phyloP scores from a whole-genome alignment of 768 basidiomycete species.

The Tricholomella constricta region DNA sequence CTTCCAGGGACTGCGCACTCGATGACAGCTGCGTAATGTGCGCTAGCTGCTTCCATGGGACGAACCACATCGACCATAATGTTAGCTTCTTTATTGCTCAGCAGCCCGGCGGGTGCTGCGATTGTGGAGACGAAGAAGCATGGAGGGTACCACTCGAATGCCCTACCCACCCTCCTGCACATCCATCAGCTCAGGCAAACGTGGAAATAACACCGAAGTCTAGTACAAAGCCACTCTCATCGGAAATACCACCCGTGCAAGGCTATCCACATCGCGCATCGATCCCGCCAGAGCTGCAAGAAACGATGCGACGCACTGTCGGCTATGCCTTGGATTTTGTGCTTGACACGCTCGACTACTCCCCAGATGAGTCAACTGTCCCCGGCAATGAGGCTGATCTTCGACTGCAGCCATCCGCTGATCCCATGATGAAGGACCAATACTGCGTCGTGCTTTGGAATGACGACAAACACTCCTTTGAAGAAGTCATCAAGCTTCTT shows the following conservation, averaged over 20 bases:
- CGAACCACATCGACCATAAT: conserved; percentile 86
- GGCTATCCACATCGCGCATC: conserved; percentile 58
- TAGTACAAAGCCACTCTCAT: conserved; percentile 40
- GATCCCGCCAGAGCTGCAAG: conserved; percentile 66
- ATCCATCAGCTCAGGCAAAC: conserved; percentile 17
- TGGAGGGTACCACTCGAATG: conserved; percentile 75
- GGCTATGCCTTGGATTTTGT: conserved; percentile 81
- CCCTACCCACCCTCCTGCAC: conserved; percentile 71
- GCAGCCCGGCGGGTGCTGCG: conserved; percentile 91
- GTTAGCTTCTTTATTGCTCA: conserved; percentile 92
- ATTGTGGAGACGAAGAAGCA: conserved; percentile 90
- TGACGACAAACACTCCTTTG: conserved; percentile 95
- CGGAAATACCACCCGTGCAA: conserved; percentile 61
- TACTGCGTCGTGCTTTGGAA: conserved; percentile 91
- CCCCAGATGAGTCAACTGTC: conserved; percentile 75
- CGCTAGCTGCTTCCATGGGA: conserved; percentile 84
- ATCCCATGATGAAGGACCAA: conserved; percentile 78
- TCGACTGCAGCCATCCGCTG: conserved; percentile 71
- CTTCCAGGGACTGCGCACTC: conserved; percentile 80
- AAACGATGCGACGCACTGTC: conserved; percentile 74
- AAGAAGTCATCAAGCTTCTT: conserved; percentile 79
- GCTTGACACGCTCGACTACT: conserved; percentile 79
- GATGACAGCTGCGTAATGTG: conserved; percentile 93
- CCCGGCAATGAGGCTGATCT: conserved; percentile 70
- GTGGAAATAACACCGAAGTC: conserved; percentile 43